A percentile compares a stretch with the other conserved stretches of the same genome.
phyloP scores from a whole-genome alignment of 495 filamentous ascomycete species.

The Parmelia sp. region DNA sequence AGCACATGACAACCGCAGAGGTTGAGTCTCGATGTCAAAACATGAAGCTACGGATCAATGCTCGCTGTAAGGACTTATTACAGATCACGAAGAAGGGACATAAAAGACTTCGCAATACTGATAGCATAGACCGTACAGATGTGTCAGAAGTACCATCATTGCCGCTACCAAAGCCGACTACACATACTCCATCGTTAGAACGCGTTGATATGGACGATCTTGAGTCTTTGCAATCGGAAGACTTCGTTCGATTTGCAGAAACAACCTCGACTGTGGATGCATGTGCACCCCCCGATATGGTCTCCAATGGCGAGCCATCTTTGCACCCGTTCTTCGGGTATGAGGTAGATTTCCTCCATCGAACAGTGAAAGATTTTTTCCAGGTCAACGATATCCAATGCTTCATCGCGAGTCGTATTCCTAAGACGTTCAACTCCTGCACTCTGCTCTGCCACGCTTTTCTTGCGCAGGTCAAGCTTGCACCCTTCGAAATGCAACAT shows the following conservation, averaged over 20 bases:
- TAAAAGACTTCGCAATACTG: not conserved
- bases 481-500: not conserved
- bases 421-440: not conserved
- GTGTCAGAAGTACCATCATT: not conserved
- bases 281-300: not conserved
- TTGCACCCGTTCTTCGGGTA: not conserved
- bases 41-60: not conserved
- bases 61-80: not conserved
- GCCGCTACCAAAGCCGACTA: not conserved
- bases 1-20: not conserved
- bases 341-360: slow-evolving; percentile 7
- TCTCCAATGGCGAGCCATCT: not conserved
- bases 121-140: not conserved
- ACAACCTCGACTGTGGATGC: not conserved
- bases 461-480: slow-evolving; percentile 1
- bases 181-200: no score
- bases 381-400: not conserved
- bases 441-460: not conserved
- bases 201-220: no score
- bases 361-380: slow-evolving; percentile 8
- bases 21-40: not conserved
- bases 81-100: not conserved
- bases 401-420: not conserved
- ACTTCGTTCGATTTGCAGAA: not conserved
- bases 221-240: not conserved